Base-by-base conservation (phyloP, 257 asterid genomes). In the Scutellaria minor region DNA sequence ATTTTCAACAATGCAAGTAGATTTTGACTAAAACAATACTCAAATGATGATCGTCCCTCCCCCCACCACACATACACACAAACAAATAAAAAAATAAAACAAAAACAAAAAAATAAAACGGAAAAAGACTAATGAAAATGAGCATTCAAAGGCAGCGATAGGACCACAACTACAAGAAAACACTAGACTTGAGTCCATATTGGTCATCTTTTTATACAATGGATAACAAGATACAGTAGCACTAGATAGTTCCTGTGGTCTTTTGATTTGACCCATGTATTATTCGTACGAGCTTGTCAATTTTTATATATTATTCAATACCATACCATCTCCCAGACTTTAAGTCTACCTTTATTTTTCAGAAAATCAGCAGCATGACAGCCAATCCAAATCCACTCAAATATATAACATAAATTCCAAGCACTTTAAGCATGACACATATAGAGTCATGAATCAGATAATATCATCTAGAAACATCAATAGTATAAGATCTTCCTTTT, bases 341-440 rank as follows among this genome's bases (percentile, higher is more conserved):
- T 37, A 70, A 18, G 69, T 15, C 63, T 51, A 8, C 46, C 59
- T 15, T 10, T 55, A 24, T 14, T 53, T 73, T 41, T 15, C 45
- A 53, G 66, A 54, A 42, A 12, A 42, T 64, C 50, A 8, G 5
- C 56, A 39, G 60, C 55, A 59, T 14, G 41, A 50, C 42, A 11
- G 7, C 46, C 47, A 15, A 8, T 40, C 31, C n/a, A 41, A 24
- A 27, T 9, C 4, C 1, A 6, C 40, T 40, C 37, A 20, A 59
- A 53, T 75, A 46, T 27, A 9, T 48, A 31, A 2, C 37, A 31
- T 31, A 3, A 31, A 31, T 31, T 12, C 44, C 31, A 71, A 47
- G 52, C 61, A 35, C 47, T 60, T n/a, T 42, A 50, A n/a, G 45
- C 53, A 24, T 62, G 6, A 0, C 53, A 27, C 9, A 44, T 8